These are phyloP conservation scores for Durio zibethinus DNA, from an alignment of 345 rosid genomes.

Conservation along the genomic window DNA sequence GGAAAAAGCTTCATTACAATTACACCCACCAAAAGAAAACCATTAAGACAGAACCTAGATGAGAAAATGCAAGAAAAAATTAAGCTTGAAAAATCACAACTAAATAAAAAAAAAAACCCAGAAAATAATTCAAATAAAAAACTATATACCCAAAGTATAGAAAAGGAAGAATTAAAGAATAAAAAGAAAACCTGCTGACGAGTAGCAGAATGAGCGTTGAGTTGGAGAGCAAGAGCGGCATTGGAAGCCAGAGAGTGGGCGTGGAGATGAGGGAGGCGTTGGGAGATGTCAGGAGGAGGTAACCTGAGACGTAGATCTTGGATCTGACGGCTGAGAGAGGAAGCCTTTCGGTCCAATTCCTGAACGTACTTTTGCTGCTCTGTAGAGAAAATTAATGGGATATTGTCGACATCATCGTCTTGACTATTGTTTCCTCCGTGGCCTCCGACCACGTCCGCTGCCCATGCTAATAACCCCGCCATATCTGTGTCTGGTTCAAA, in stretches of 20 bases:
- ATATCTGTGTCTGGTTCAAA: conserved; percentile 17
- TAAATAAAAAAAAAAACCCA: background rate
- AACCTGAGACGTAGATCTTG: conserved; percentile 79
- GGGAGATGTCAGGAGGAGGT: conserved; percentile 83
- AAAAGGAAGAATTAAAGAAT: background rate
- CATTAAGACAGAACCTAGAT: background rate
- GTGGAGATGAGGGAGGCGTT: conserved; percentile 86
- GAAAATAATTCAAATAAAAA: background rate
- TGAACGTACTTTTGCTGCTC: conserved; percentile 68
- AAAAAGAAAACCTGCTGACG: conserved; percentile 64
- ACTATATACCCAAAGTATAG: background rate
- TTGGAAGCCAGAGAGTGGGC: conserved; percentile 93
- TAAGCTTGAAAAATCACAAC: background rate
- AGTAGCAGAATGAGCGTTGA: conserved; percentile 90
- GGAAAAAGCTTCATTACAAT: background rate
- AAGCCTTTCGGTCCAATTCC: conserved; percentile 67
- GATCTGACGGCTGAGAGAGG: conserved; percentile 72
- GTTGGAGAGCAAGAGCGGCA: conserved; percentile 86
- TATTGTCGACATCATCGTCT: conserved; percentile 32
- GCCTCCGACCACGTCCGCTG: conserved; percentile 86
- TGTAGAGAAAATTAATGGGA: conserved; percentile 51
- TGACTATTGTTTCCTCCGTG: conserved; percentile 39
- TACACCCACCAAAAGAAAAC: background rate
- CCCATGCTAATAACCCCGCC: conserved; percentile 94
- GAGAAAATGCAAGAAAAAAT: background rate